Evolutionary conservation across 805 yeast species (phyloP).

Genomic region (Metschnikowia matae): DNA sequence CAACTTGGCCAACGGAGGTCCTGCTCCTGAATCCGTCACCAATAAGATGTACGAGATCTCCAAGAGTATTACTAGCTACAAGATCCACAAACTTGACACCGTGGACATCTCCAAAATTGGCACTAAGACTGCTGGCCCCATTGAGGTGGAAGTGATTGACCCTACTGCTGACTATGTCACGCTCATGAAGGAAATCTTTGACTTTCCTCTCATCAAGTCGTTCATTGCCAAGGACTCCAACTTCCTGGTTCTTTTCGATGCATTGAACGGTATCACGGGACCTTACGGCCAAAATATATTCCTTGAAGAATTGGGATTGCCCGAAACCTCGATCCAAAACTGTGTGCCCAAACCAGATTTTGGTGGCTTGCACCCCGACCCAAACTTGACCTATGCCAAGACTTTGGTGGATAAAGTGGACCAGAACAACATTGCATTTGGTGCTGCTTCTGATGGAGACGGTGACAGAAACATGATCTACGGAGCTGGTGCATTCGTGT

Average conservation of each 20-base stretch:
- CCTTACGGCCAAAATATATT: slow-evolving; percentile 89
- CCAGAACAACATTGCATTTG: slow-evolving; percentile 74
- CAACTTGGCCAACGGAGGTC: slow-evolving; percentile 93
- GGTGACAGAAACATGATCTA: slow-evolving; percentile 99
- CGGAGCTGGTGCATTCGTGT: slow-evolving; percentile 90
- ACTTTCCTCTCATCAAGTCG: slow-evolving; percentile 70
- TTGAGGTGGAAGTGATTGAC: slow-evolving; percentile 79
- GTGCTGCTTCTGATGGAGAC: slow-evolving; percentile 99
- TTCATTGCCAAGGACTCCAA: slow-evolving; percentile 55
- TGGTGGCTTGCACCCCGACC: slow-evolving; percentile 98
- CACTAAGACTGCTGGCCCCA: slow-evolving; percentile 44
- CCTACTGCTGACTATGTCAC: slow-evolving; percentile 73
- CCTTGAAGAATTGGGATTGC: slow-evolving; percentile 77
- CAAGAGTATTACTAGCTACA: slow-evolving; percentile 54
- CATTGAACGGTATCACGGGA: slow-evolving; percentile 93
- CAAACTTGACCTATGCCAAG: slow-evolving; percentile 90
- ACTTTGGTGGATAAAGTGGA: slow-evolving; percentile 88
- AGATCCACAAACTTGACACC: slow-evolving; percentile 56
- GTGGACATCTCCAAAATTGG: slow-evolving; percentile 66
- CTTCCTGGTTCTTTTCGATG: slow-evolving; percentile 80
- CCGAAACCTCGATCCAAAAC: slow-evolving; percentile 70
- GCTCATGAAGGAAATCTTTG: slow-evolving; percentile 81
- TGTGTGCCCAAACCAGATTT: slow-evolving; percentile 79
- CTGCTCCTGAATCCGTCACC: slow-evolving; percentile 95
- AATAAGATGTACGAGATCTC: slow-evolving; percentile 77